phyloP scores from a whole-genome alignment of 164 flowering plant genomes.

The Litsea cubeba region DNA sequence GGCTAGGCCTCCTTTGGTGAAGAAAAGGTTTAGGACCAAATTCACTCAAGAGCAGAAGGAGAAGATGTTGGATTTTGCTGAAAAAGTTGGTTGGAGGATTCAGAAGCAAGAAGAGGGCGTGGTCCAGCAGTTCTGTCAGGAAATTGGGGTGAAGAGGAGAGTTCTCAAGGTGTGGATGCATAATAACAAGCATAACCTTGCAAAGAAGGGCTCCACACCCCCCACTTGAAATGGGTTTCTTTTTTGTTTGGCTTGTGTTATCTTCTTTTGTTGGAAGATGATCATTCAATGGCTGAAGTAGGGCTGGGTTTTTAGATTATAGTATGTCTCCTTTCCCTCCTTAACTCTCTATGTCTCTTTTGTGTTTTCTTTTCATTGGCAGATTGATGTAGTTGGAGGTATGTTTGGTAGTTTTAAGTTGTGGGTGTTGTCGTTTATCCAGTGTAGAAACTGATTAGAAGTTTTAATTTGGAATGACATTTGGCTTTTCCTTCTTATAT shows the following conservation, averaged over 20 bases:
- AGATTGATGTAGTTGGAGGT: slow-evolving; percentile 7
- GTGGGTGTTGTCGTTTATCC: slow-evolving; percentile 11
- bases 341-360: background rate
- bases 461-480: background rate
- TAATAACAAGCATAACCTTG: slow-evolving; percentile 78
- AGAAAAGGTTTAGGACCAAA: slow-evolving; percentile 82
- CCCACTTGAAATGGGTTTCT: background rate
- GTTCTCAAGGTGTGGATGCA: slow-evolving; percentile 98
- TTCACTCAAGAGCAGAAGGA: slow-evolving; percentile 85
- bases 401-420: slow-evolving; percentile 7
- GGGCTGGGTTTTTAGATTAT: slow-evolving; percentile 1
- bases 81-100: slow-evolving; percentile 85
- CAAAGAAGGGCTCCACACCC: slow-evolving; percentile 43
- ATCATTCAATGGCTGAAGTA: background rate
- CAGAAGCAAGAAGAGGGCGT: slow-evolving; percentile 79
- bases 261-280: background rate
- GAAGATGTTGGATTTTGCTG: slow-evolving; percentile 78
- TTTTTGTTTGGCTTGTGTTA: background rate
- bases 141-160: slow-evolving; percentile 78
- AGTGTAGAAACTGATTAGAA: slow-evolving; percentile 2
- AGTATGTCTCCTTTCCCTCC: background rate
- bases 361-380: background rate
- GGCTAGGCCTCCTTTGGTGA: slow-evolving; percentile 28
- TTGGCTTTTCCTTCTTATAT: background rate
- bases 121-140: slow-evolving; percentile 85